Percentiles rank a stretch among this genome's conserved stretches.
These are phyloP conservation scores for Pichia terricola DNA, from an alignment of 1,139 yeast species.

Conservation along the genomic window DNA sequence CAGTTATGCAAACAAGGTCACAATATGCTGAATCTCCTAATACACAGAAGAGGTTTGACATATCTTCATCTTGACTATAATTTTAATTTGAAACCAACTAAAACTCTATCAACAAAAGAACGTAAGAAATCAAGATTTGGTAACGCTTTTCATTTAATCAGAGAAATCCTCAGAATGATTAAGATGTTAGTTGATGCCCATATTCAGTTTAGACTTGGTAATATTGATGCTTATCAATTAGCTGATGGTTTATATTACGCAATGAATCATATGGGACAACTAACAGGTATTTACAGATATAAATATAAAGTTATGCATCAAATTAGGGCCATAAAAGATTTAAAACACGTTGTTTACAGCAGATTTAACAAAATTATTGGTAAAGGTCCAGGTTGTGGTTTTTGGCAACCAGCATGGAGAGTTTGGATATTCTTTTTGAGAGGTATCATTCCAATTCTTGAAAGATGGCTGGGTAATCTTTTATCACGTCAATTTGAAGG, in stretches of 20 bases:
- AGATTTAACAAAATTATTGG: conserved; percentile 76
- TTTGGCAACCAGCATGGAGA: conserved; percentile 99
- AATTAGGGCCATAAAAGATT: conserved; percentile 88
- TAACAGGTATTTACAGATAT: conserved; percentile 94
- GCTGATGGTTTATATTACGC: conserved; percentile 93
- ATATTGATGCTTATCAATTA: conserved; percentile 83
- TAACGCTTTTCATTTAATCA: conserved; percentile 85
- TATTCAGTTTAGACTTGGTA: conserved; percentile 82
- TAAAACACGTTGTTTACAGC: conserved; percentile 83
- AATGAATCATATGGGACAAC: conserved; percentile 85
- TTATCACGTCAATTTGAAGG: conserved; percentile 95
- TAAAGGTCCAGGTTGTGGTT: conserved; percentile 98
- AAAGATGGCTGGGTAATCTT: conserved; percentile 90
- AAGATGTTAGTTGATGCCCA: conserved; percentile 90
- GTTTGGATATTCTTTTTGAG: conserved; percentile 90
- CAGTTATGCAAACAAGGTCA: conserved; percentile 92
- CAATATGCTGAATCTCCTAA: conserved; percentile 81
- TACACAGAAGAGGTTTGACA: conserved; percentile 86
- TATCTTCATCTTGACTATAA: conserved; percentile 91
- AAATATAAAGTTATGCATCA: conserved; percentile 98
- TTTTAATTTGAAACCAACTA: conserved; percentile 92
- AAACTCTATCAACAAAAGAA: conserved; percentile 92
- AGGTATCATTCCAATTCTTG: conserved; percentile 88
- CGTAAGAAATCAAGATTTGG: conserved; percentile 94
- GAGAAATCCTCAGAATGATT: conserved; percentile 75